Conservation (phyloP, 306 rosid genomes). For the Cicer pinnatifidum region DNA sequence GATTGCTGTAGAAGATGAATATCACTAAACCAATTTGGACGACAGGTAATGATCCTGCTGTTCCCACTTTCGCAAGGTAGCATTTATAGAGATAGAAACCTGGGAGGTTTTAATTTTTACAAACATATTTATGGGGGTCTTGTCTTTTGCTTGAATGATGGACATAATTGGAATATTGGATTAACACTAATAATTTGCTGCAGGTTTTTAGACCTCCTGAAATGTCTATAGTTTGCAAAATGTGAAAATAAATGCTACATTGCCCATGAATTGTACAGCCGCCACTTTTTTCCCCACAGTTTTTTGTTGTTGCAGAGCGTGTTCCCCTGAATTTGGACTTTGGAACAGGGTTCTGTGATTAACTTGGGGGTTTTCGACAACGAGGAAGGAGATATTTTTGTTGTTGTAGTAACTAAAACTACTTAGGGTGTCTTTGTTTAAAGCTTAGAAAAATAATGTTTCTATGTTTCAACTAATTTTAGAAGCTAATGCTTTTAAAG, state of each 20-base stretch:
- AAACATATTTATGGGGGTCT: background rate
- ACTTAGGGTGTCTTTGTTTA: background rate
- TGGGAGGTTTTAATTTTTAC: background rate
- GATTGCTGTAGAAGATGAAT: conserved; percentile 7
- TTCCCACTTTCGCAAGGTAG: background rate
- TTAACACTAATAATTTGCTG: background rate
- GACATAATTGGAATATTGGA: background rate
- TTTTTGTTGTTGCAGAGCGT: background rate
- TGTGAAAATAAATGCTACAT: background rate
- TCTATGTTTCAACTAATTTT: background rate
- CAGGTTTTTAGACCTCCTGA: conserved; percentile 4
- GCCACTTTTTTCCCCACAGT: background rate
- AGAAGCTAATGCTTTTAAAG: background rate
- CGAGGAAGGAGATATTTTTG: background rate
- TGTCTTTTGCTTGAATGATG: too few species aligned
- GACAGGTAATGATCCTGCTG: background rate
- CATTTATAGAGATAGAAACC: background rate
- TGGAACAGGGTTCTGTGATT: background rate
- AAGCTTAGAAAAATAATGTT: background rate
- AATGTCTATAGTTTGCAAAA: background rate
- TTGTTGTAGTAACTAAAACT: background rate
- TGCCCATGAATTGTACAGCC: background rate
- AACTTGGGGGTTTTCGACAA: conserved; percentile 2
- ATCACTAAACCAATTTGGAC: background rate
- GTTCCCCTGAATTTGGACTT: background rate